These are phyloP conservation scores for Xylaria curta DNA, from an alignment of 495 filamentous ascomycete genomes.

Conservation along the genomic window DNA sequence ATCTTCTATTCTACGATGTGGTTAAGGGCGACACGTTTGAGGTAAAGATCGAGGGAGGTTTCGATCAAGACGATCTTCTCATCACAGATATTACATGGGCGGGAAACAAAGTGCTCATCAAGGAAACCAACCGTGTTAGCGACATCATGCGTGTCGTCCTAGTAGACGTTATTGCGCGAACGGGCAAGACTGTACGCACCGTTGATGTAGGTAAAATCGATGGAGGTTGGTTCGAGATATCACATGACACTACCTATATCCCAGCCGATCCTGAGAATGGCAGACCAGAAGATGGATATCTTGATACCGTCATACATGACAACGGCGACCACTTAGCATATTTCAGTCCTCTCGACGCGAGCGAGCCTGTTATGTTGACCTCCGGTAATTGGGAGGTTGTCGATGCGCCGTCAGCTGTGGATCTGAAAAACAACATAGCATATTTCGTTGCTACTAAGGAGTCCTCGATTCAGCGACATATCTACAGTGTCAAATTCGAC, in stretches of 20 bases:
- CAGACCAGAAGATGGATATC: conserved; percentile 82
- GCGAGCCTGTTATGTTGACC: conserved; percentile 82
- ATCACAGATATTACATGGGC: conserved; percentile 96
- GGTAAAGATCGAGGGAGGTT: conserved; percentile 78
- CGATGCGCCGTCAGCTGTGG: conserved; percentile 84
- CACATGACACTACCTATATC: conserved; percentile 83
- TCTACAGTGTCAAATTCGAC: conserved; percentile 84
- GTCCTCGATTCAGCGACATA: conserved; percentile 84
- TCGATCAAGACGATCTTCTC: conserved; percentile 79
- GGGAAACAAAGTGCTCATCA: conserved; percentile 78
- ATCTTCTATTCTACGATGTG: conserved; percentile 88
- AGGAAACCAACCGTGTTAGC: conserved; percentile 93
- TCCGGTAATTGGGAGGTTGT: conserved; percentile 94
- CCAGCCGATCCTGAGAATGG: conserved; percentile 82
- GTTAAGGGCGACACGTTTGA: conserved; percentile 78
- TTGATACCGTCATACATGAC: conserved; percentile 88
- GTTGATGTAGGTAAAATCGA: conserved; percentile 81
- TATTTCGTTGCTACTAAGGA: conserved; percentile 92
- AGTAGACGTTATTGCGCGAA: conserved; percentile 76
- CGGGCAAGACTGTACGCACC: conserved; percentile 79
- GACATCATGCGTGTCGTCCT: conserved; percentile 86
- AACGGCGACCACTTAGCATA: conserved; percentile 92
- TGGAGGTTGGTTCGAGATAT: conserved; percentile 97
- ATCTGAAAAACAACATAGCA: conserved; percentile 80
- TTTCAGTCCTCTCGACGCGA: conserved; percentile 87